phyloP scores from a whole-genome alignment of 139 green algal species.

The Chlorella vulgaris region DNA sequence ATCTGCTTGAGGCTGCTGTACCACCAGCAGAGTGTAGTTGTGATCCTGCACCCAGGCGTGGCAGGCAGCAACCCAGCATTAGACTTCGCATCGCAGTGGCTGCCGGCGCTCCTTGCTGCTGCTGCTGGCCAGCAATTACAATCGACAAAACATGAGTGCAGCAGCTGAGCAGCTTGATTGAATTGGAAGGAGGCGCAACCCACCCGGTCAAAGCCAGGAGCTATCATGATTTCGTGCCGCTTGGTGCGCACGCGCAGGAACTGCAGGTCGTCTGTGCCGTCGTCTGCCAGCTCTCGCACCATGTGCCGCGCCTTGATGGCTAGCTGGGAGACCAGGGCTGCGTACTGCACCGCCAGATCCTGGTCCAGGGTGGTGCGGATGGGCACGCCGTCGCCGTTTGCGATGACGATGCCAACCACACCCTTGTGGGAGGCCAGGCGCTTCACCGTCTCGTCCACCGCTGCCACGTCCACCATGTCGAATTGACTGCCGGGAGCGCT shows the following conservation, averaged over 20 bases:
- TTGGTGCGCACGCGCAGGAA: slow-evolving; percentile 83
- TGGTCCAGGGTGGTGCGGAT: slow-evolving; percentile 87
- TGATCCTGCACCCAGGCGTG: slow-evolving; percentile 42
- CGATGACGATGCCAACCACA: slow-evolving; percentile 79
- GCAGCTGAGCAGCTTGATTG: too few species aligned
- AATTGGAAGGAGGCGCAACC: too few species aligned
- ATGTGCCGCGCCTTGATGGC: slow-evolving; percentile 73
- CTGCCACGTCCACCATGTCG: slow-evolving; percentile 70
- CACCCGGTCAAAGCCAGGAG: slow-evolving; percentile 73
- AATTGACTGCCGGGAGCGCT: neutral
- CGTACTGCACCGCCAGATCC: slow-evolving; percentile 76
- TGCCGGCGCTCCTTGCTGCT: neutral
- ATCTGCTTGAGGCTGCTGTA: slow-evolving; percentile 68
- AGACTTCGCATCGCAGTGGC: neutral
- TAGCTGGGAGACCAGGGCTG: slow-evolving; percentile 64
- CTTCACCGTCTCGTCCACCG: slow-evolving; percentile 84
- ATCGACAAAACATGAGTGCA: too few species aligned
- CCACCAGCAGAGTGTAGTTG: slow-evolving; percentile 77
- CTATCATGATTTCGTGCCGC: slow-evolving; percentile 91
- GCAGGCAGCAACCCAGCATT: neutral
- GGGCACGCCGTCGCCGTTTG: slow-evolving; percentile 86
- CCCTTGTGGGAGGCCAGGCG: slow-evolving; percentile 67
- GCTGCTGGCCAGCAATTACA: too few species aligned
- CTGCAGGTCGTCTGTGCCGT: slow-evolving; percentile 85
- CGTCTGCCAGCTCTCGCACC: slow-evolving; percentile 75